A percentile compares a stretch with the other conserved stretches of the same genome.
Conservation (phyloP, 2,329 filamentous ascomycete genomes). For the Hymenoscyphus occultus region DNA sequence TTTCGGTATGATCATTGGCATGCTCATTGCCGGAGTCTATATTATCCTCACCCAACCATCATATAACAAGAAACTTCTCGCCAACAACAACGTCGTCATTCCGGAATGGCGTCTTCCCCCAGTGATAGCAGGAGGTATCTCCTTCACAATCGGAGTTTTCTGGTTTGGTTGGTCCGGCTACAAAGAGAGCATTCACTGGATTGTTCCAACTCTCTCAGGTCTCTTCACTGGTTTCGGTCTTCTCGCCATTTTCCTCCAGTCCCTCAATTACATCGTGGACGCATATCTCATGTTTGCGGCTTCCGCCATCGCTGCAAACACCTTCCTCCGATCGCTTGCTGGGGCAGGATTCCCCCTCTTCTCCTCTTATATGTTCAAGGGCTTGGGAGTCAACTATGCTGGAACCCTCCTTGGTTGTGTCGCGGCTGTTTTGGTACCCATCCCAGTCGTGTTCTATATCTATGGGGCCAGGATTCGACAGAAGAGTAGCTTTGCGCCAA, state of each 20-base stretch:
- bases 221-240: constrained; percentile 71
- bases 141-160: constrained; percentile 65
- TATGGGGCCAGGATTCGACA: constrained; percentile 57
- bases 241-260: constrained; percentile 78
- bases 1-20: constrained; percentile 77
- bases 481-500: constrained; percentile 56
- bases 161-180: constrained; percentile 72
- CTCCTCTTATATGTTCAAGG: constrained; percentile 65
- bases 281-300: constrained; percentile 62
- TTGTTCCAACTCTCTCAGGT: constrained; percentile 59
- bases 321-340: constrained; percentile 73
- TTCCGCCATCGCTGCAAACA: constrained; percentile 78
- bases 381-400: constrained; percentile 60
- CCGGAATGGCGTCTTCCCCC: constrained; percentile 66
- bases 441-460: constrained; percentile 60
- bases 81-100: constrained; percentile 62
- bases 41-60: constrained; percentile 62
- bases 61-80: constrained; percentile 66
- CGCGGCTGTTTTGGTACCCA: constrained; percentile 55
- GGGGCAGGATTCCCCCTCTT: constrained; percentile 81
- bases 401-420: constrained; percentile 60
- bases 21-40: constrained; percentile 62
- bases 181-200: constrained; percentile 56
- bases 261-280: constrained; percentile 79
- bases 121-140: constrained; percentile 56